Base-by-base conservation (phyloP, 1,139 yeast species). In the Hansenula sp. region DNA sequence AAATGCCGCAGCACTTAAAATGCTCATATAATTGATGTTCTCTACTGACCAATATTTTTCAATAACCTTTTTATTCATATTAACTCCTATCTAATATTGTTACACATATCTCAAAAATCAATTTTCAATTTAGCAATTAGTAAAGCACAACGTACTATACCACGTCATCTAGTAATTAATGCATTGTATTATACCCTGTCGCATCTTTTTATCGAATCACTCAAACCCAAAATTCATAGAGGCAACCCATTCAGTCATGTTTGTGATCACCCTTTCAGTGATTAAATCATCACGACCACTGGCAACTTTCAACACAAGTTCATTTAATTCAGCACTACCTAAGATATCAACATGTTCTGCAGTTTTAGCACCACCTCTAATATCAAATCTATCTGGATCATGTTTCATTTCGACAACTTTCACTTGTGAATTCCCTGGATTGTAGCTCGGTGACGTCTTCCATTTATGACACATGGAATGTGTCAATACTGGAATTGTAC, bases 291-390 rank as follows among this genome's bases (percentile, higher is more conserved):
- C 96, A 41, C 72, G 63, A 0, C 98, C 99, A 38, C 89, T 74
- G 4, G 91, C 97, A 19, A 93, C 91, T 49, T 78, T 77, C 47
- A 93, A 70, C 6, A 93, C 72, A 57, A 91, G 69, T 59, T 93
- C 97, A 61, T 93, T 93, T 61, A 93, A 71, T 60, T 85, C 96
- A 0, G 97, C 90, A 47, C 96, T 82, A 1, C 99, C 99, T 41
- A 93, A 71, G 45, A 93, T 90, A 62, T 94, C 99, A 21, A 93
- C 99, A 64, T 93, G 99, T 58, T 93, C 99, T 0, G 99, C 97
- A 1, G 98, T 93, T 60, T 87, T 87, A 19, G 97, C 96, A 5
- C 99, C 99, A 18, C 99, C 99, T 53, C 99, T 77, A 41, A 93
- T 85, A 67, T 94, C 99, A 60, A 85, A 89, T 54, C 88, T 71